Conservation (phyloP, 2,329 filamentous ascomycete species). For the Onygenales sp. region DNA sequence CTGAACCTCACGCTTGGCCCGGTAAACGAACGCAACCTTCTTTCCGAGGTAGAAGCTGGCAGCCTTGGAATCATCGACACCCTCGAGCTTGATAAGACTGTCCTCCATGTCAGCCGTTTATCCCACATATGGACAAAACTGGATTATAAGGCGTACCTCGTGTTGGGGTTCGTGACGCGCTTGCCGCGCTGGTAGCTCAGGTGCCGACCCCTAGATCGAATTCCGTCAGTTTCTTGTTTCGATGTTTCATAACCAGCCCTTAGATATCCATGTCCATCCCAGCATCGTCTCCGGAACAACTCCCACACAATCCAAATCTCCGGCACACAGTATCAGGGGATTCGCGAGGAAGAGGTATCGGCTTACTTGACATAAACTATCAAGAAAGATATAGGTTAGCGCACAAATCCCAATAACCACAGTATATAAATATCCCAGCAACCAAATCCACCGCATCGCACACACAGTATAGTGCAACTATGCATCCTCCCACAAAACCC, state of each 20-base stretch:
- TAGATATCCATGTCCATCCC: neutral
- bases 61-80: slow-evolving; percentile 80
- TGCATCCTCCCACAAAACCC: neutral
- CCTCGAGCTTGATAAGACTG: slow-evolving; percentile 95
- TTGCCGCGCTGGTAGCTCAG: slow-evolving; percentile 95
- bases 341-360: slow-evolving; percentile 15
- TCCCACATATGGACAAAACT: neutral
- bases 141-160: slow-evolving; percentile 36
- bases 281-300: neutral
- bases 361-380: slow-evolving; percentile 87
- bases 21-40: slow-evolving; percentile 98
- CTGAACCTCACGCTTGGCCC: slow-evolving; percentile 85
- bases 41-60: slow-evolving; percentile 98
- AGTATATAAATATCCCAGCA: slow-evolving; percentile 6
- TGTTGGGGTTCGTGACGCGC: slow-evolving; percentile 82
- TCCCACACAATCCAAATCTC: neutral
- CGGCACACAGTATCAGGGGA: neutral
- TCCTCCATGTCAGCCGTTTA: slow-evolving; percentile 15
- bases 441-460: neutral
- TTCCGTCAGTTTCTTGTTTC: slow-evolving; percentile 12
- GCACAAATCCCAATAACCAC: slow-evolving; percentile 7
- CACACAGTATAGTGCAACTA: neutral
- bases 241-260: neutral
- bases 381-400: slow-evolving; percentile 22
- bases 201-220: slow-evolving; percentile 73